Evolutionary conservation across 805 yeast genomes (phyloP).

Genomic region (Cyberlindnera americana): DNA sequence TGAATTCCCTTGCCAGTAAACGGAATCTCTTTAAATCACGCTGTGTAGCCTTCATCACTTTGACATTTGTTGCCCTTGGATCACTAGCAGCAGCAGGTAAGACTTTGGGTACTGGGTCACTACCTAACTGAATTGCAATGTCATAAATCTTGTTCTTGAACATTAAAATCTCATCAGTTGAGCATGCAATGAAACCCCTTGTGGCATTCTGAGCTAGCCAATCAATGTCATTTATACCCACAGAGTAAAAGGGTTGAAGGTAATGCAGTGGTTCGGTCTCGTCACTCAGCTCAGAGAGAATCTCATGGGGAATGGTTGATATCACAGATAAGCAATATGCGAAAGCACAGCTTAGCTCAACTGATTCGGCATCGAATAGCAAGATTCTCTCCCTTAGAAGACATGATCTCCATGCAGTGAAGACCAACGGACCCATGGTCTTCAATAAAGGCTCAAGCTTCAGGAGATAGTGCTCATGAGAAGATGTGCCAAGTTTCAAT

Average conservation of each 20-base stretch:
- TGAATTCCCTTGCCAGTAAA: constrained; percentile 25
- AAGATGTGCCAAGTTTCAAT: too few relatives aligned
- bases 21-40: constrained; percentile 37
- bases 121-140: constrained; percentile 29
- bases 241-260: constrained; percentile 51
- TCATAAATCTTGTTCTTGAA: constrained; percentile 53
- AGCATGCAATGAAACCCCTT: constrained; percentile 50
- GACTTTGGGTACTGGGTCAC: constrained; percentile 8
- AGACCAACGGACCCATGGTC: constrained; percentile 60
- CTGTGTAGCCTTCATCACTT: constrained; percentile 30
- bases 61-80: constrained; percentile 11
- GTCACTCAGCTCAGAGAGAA: constrained; percentile 34
- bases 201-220: constrained; percentile 27
- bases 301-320: constrained; percentile 60
- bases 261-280: constrained; percentile 20
- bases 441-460: constrained; percentile 44
- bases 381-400: constrained; percentile 55
- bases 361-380: constrained; percentile 35
- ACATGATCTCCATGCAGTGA: constrained; percentile 60
- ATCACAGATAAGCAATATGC: constrained; percentile 57
- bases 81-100: constrained; percentile 10
- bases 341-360: constrained; percentile 44
- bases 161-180: constrained; percentile 63
- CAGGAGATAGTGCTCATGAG: constrained; percentile 41
- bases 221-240: constrained; percentile 56